These are phyloP conservation scores for Neonectria coccinea DNA, from an alignment of 2,329 filamentous ascomycete species.

Conservation along the genomic window DNA sequence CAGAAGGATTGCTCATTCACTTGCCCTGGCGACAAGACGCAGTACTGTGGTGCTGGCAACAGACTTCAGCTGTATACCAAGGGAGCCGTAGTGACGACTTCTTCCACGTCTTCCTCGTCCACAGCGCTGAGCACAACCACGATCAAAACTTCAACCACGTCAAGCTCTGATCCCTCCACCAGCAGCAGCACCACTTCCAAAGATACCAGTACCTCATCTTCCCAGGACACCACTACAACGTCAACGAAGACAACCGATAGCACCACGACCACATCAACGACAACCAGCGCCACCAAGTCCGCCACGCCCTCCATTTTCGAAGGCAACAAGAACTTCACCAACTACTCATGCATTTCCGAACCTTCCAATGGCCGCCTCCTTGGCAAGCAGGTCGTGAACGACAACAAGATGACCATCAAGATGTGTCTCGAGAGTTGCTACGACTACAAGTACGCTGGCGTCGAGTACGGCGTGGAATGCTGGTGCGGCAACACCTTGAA, in stretches of 20 bases:
- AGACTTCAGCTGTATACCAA: conserved; percentile 51
- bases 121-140: conserved; percentile 12
- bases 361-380: conserved; percentile 50
- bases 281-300: conserved; percentile 31
- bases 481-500: conserved; percentile 52
- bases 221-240: neutral
- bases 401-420: conserved; percentile 50
- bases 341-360: conserved; percentile 52
- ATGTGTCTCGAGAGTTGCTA: conserved; percentile 50
- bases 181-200: neutral
- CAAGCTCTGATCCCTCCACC: neutral
- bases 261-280: neutral
- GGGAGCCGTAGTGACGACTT: conserved; percentile 4
- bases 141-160: conserved; percentile 6
- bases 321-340: conserved; percentile 54
- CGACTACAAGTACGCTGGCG: conserved; percentile 51
- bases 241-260: conserved; percentile 1
- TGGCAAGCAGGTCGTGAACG: conserved; percentile 45
- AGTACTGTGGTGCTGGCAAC: conserved; percentile 52
- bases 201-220: conserved; percentile 1
- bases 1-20: conserved; percentile 50
- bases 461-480: conserved; percentile 55
- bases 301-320: conserved; percentile 43
- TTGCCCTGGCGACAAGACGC: conserved; percentile 48
- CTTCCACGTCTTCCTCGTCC: conserved; percentile 15